Percentiles rank a stretch among this genome's conserved stretches.
Conservation (phyloP, 352 stramenopile species). For the Elongisporangium prolatum region DNA sequence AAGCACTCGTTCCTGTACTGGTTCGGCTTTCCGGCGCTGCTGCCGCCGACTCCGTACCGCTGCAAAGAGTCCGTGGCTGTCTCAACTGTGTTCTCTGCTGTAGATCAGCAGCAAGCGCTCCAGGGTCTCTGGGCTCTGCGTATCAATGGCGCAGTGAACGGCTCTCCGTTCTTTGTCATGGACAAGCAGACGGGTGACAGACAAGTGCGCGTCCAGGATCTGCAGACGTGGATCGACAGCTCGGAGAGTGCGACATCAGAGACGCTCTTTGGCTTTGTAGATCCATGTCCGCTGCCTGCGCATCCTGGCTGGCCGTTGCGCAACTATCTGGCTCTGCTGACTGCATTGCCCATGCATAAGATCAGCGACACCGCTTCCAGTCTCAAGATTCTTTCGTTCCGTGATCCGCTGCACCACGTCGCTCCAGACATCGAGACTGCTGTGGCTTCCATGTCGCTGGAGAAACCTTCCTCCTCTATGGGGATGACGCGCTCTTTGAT, state of each 20-base stretch:
- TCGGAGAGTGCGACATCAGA: slow-evolving; percentile 12
- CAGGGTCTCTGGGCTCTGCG: slow-evolving; percentile 41
- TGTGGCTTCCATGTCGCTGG: not conserved
- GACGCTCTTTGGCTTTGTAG: slow-evolving; percentile 84
- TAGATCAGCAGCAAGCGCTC: slow-evolving; percentile 36
- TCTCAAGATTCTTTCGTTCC: slow-evolving; percentile 61
- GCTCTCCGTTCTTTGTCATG: slow-evolving; percentile 72
- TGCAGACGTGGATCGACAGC: slow-evolving; percentile 26
- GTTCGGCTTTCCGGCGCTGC: slow-evolving; percentile 89
- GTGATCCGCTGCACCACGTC: slow-evolving; percentile 62
- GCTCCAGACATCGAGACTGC: slow-evolving; percentile 27
- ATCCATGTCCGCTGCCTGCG: slow-evolving; percentile 68
- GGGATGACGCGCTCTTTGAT: slow-evolving; percentile 48
- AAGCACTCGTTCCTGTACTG: slow-evolving; percentile 92
- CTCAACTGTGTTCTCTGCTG: slow-evolving; percentile 21
- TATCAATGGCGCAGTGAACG: slow-evolving; percentile 15
- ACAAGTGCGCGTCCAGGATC: slow-evolving; percentile 20
- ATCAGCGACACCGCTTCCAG: slow-evolving; percentile 21
- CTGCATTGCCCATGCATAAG: slow-evolving; percentile 27
- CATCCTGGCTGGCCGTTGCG: slow-evolving; percentile 87
- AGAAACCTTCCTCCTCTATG: not conserved
- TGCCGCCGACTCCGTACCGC: slow-evolving; percentile 28
- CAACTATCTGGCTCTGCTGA: slow-evolving; percentile 77
- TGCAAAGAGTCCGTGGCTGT: slow-evolving; percentile 21
- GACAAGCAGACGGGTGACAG: slow-evolving; percentile 3